phyloP scores from a whole-genome alignment of 2,329 filamentous ascomycete species.

The Coniochaeta ligniaria region DNA sequence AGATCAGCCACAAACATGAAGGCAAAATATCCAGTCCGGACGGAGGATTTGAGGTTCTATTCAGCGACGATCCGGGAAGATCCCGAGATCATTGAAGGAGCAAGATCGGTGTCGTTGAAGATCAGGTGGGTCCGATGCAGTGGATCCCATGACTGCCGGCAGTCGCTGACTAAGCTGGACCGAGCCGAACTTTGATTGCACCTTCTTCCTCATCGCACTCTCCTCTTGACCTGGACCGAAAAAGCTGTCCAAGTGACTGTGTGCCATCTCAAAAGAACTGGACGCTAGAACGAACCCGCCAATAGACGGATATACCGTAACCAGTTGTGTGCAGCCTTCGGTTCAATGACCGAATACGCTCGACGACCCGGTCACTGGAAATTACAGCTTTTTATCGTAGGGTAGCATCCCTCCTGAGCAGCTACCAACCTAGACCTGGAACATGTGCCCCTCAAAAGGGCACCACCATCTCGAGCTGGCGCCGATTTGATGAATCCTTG shows the following conservation, averaged over 20 bases:
- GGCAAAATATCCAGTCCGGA: too few species aligned
- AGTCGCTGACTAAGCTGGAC: neutral
- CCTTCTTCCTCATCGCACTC: neutral
- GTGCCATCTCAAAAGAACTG: neutral
- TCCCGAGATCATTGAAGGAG: neutral
- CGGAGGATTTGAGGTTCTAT: neutral
- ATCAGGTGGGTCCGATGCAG: neutral
- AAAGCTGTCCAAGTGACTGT: neutral
- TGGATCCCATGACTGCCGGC: neutral
- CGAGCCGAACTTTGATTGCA: neutral
- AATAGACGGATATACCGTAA: neutral
- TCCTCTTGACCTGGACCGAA: neutral
- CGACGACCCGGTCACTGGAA: conserved; percentile 1
- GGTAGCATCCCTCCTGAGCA: neutral
- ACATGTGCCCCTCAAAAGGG: neutral
- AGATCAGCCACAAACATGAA: too few species aligned
- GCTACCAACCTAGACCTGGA: neutral
- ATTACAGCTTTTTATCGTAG: neutral
- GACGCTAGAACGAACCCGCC: neutral
- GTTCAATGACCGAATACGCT: neutral
- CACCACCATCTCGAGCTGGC: neutral
- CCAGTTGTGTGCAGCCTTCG: neutral
- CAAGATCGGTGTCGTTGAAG: neutral
- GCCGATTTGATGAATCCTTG: neutral
- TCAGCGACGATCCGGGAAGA: neutral